A percentile compares a stretch with the other conserved stretches of the same genome.
These are phyloP conservation scores for Candida ipomoeae DNA, from an alignment of 805 yeast species.

Conservation along the genomic window DNA sequence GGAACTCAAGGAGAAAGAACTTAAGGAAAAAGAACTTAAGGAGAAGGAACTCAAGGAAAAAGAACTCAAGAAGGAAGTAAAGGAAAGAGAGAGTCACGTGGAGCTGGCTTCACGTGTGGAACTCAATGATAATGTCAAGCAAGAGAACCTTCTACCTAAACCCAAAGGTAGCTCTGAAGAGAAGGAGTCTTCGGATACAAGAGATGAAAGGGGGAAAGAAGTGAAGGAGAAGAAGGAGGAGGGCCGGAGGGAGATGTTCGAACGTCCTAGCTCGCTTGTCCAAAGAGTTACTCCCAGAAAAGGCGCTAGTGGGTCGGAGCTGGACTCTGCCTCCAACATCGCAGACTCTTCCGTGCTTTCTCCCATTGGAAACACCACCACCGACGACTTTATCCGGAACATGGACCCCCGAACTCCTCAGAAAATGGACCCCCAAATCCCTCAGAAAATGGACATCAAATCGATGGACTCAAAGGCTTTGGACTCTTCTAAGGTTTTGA, in stretches of 20 bases:
- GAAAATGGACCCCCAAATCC: neutral
- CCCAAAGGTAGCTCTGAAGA: neutral
- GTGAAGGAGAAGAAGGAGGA: neutral
- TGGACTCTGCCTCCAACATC: neutral
- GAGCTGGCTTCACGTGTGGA: neutral
- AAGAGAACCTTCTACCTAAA: neutral
- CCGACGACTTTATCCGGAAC: conserved; percentile 11
- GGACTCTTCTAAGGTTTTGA: too few relatives aligned
- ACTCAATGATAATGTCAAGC: neutral
- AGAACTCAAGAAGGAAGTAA: neutral
- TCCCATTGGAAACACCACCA: conserved; percentile 12
- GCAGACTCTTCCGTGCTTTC: conserved; percentile 14
- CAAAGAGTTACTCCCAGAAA: neutral
- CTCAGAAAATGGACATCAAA: too few relatives aligned
- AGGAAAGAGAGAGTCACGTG: neutral
- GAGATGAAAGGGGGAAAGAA: neutral
- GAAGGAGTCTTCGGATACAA: neutral
- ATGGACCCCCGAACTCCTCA: neutral
- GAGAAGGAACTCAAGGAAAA: neutral
- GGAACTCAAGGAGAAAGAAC: neutral
- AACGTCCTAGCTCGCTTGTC: neutral
- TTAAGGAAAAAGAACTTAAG: neutral
- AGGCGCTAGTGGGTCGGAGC: neutral
- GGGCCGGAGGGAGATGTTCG: neutral
- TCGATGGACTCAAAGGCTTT: too few relatives aligned